Evolutionary conservation across 1,284 basidiomycete genomes (phyloP).

Genomic region (Melampsora abietis-canadensis): DNA sequence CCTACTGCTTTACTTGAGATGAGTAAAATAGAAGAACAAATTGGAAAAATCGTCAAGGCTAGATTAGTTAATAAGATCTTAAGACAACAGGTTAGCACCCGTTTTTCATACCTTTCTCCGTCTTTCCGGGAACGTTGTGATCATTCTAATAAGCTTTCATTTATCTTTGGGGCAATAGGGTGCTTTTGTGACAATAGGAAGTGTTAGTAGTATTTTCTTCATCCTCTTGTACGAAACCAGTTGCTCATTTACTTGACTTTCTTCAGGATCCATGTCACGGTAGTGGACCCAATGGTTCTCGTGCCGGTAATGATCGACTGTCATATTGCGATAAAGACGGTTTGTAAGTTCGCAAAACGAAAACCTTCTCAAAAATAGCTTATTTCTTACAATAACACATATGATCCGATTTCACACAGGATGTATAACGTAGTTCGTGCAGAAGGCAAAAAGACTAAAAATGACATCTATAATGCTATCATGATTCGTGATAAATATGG

Average conservation of each 20-base stretch:
- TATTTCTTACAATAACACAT: neutral
- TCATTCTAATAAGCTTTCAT: neutral
- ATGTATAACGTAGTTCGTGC: constrained; percentile 32
- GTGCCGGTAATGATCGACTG: constrained; percentile 2
- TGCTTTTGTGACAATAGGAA: constrained; percentile 31
- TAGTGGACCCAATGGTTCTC: constrained; percentile 23
- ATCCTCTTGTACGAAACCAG: neutral
- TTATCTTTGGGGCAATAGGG: neutral
- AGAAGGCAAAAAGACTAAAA: constrained; percentile 29
- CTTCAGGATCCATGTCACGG: constrained; percentile 15
- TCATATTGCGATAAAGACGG: constrained; percentile 41
- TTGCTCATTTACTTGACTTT: neutral
- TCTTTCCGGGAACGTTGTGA: neutral
- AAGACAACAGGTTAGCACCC: constrained; percentile 13
- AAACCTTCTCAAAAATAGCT: neutral
- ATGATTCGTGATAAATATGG: constrained; percentile 23
- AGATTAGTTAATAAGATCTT: constrained; percentile 26
- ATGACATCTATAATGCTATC: constrained; percentile 1
- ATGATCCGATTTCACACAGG: constrained; percentile 3
- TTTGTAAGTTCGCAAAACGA: neutral
- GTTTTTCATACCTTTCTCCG: neutral
- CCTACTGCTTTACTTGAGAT: constrained; percentile 13
- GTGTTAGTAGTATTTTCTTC: neutral
- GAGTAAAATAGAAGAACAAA: constrained; percentile 28
- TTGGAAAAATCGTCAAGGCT: constrained; percentile 16